phyloP scores from a whole-genome alignment of 2,329 filamentous ascomycete species.

The Aspergillus sp. region DNA sequence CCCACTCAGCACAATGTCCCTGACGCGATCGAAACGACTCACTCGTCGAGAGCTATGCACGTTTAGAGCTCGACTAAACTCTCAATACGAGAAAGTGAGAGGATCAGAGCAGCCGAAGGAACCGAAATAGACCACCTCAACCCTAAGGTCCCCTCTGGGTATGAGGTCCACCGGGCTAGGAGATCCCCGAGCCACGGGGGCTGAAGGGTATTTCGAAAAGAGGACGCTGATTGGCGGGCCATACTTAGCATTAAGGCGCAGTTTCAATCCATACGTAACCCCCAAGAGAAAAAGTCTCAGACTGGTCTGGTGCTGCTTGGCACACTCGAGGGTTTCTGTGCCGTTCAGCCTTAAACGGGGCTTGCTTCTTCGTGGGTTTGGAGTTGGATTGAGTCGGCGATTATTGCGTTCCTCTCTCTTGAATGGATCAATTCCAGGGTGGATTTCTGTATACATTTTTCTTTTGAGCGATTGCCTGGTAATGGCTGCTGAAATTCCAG shows the following conservation, averaged over 20 bases:
- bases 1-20: too few relatives aligned
- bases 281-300: background rate
- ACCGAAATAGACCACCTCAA: background rate
- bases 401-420: background rate
- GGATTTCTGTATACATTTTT: background rate
- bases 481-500: background rate
- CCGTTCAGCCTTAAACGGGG: background rate
- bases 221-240: background rate
- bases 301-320: background rate
- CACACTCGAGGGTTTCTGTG: background rate
- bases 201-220: background rate
- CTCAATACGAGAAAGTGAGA: background rate
- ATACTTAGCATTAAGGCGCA: background rate
- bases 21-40: too few relatives aligned
- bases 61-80: too few relatives aligned
- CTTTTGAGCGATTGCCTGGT: background rate
- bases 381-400: too few relatives aligned
- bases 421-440: background rate
- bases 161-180: background rate
- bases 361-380: background rate
- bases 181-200: background rate
- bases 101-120: background rate
- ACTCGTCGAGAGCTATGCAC: too few relatives aligned
- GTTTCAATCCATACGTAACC: background rate
- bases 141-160: background rate